Evolutionary conservation across 208 protist genomes (phyloP), one percentile per base, ranked within the genome.

Genomic region (Acanthamoeba lenticulata): DNA sequence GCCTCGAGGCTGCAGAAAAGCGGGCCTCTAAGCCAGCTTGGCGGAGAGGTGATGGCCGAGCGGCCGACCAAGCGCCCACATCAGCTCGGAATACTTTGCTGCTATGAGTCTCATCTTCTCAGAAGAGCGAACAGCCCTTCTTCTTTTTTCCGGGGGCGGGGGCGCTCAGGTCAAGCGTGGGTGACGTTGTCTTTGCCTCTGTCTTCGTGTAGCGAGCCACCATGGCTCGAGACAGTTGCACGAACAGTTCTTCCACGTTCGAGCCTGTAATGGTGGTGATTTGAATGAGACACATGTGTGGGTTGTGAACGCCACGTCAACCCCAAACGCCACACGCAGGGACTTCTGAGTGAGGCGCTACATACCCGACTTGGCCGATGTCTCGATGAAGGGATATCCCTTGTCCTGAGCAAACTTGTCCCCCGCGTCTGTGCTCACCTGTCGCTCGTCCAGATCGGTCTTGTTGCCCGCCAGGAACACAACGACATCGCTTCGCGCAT

Each of bases 391-490:
- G 44, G 77, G 77, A 57, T 86, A 86, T 32, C 45, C 45, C 77
- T 86, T 86, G 45, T 57, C 44, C 29, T 86, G 21, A n/a, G 77
- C 77, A 86, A 57, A 57, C 45, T 47, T 38, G 42, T 86, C 77
- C 38, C 32, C 77, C 77, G 21, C 57, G 29, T 52, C 77, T 42
- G 77, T 42, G 77, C 42, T 86, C 44, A 86, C 85, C 21, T 62
- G n/a, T 13, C 55, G 32, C 11, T 6, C 24, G 45, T 69, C 79
- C 45, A 17, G 5, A 17, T 90, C 85, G 38, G 42, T 62, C 36
- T 90, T 90, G 85, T 90, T 90, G 45, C 85, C 85, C 36, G 69
- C 85, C 85, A 90, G 27, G n/a, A 90, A 52, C 55, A 90, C 85
- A 2, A 44, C 36, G 45, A 29, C 47, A 0, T 69, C 57, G 52